These are phyloP conservation scores for Cutaneotrichosporon sp. DNA, from an alignment of 1,284 basidiomycete genomes.

Conservation along the genomic window DNA sequence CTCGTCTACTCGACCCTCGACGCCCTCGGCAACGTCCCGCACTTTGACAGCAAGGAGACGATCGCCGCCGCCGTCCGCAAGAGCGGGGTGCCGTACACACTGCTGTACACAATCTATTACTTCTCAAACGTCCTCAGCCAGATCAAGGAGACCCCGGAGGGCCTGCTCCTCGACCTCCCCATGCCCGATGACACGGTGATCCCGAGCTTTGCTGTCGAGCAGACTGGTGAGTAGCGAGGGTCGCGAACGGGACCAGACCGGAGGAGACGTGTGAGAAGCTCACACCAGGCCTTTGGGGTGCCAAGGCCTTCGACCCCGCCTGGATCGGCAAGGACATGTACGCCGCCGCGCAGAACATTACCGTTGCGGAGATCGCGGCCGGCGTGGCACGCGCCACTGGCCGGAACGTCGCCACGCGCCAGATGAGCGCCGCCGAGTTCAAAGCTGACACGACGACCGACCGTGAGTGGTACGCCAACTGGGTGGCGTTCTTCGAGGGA, in stretches of 20 bases:
- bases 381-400: too few species aligned
- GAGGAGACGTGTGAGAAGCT: background rate
- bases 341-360: too few species aligned
- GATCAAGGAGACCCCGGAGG: background rate
- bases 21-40: background rate
- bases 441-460: too few species aligned
- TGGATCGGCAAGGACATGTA: too few species aligned
- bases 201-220: background rate
- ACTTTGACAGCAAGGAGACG: background rate
- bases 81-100: background rate
- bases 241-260: too few species aligned
- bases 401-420: too few species aligned
- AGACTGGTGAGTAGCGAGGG: background rate
- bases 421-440: too few species aligned
- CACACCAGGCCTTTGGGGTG: background rate
- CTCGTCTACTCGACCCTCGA: conserved; percentile 1
- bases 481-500: too few species aligned
- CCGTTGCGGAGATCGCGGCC: too few species aligned
- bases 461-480: too few species aligned
- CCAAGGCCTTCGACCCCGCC: background rate
- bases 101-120: background rate
- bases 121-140: background rate
- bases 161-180: background rate
- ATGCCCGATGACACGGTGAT: background rate
- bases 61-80: background rate